phyloP scores from a whole-genome alignment of 305 asterid genomes.

The Nicotiana rustica region DNA sequence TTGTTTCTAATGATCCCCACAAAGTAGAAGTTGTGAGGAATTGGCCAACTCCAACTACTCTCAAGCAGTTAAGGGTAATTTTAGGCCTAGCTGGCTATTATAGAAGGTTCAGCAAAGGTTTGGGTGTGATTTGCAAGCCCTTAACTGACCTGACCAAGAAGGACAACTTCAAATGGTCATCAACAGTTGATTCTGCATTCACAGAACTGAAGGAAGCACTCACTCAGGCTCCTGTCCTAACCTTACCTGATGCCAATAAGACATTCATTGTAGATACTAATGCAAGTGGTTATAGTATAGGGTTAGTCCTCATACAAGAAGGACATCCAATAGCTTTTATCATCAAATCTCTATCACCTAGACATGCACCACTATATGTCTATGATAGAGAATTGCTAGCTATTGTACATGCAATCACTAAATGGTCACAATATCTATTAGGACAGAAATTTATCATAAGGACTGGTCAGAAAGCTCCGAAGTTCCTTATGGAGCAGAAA shows the following conservation, averaged over 20 bases:
- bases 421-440: neutral
- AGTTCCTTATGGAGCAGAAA: no score
- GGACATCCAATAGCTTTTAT: no score
- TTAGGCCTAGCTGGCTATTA: no score
- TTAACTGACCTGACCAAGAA: neutral
- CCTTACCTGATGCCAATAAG: neutral
- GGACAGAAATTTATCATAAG: neutral
- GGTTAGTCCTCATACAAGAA: no score
- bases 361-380: no score
- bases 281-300: no score
- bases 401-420: neutral
- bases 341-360: no score
- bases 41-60: no score
- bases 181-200: neutral
- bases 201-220: neutral
- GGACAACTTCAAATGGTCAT: neutral
- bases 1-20: no score
- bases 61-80: no score
- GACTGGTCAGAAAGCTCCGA: neutral
- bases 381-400: neutral
- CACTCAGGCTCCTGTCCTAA: neutral
- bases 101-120: neutral
- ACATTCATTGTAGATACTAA: neutral
- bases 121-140: neutral
- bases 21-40: no score